Base-by-base conservation (phyloP, 495 filamentous ascomycete genomes). In the Hypoxylon intermedium region DNA sequence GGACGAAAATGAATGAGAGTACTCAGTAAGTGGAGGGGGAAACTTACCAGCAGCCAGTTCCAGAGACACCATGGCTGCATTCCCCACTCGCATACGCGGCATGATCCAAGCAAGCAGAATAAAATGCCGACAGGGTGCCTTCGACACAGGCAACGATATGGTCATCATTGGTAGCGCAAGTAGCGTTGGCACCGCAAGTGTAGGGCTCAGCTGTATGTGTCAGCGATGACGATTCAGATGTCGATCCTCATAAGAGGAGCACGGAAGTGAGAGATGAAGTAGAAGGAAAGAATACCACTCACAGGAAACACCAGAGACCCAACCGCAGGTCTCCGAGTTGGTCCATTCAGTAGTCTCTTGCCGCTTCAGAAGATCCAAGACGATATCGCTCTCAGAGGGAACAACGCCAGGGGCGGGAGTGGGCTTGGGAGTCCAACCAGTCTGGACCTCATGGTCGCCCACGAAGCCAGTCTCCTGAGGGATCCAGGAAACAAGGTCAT, bases 21-120 rank as follows among this genome's bases (percentile, higher is more conserved):
- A 13, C 54, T 16, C 20, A 3, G n/a, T 1, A 40, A 33, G 30
- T 30, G 9, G n/a, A 15, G n/a, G 3, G 34, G 34, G 30, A 30
- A 18, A 68, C 67, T 55, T 58, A 76, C 75, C 75, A 79, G 59
- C 77, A 79, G 0, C 75, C 77, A 0, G 74, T 75, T 6, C 50
- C 48, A 0, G 53, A 2, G 1, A 55, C 65, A 6, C 65, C 33
- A 3, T 28, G 58, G 0, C 12, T 18, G 46, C 75, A 79, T 1
- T 31, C 58, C 2, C 70, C 63, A 0, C 33, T 48, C 18, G 58
- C 6, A 24, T 21, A 69, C 0, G 73, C 75, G 5, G 58, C 30
- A 33, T 71, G 72, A 28, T 77, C 65, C n/a, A 77, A 21, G 40
- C 77, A 79, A 5, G 54, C 61, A 0, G 65, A 66, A 46, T 56